Conservation (phyloP, 2,329 filamentous ascomycete genomes). For the Rachicladosporium sp. region DNA sequence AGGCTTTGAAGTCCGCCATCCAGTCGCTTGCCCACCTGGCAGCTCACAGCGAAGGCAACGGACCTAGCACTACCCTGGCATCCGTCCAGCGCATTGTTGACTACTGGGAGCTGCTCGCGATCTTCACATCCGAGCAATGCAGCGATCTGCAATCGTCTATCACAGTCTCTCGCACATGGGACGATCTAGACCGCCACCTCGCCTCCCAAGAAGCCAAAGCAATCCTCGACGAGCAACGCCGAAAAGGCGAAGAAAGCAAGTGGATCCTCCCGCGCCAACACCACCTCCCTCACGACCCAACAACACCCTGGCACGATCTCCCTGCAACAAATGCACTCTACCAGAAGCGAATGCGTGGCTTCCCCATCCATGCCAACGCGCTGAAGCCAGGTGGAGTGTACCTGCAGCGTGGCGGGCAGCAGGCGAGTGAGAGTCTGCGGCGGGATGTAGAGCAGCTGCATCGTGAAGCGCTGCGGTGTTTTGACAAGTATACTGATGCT, state of each 20-base stretch:
- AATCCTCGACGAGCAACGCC: constrained; percentile 4
- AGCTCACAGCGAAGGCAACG: constrained; percentile 1
- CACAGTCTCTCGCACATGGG: constrained; percentile 2
- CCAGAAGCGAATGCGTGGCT: constrained; percentile 14
- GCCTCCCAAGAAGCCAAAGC: constrained; percentile 3
- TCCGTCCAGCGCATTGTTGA: constrained; percentile 1
- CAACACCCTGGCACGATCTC: constrained; percentile 20
- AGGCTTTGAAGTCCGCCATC: constrained; percentile 3
- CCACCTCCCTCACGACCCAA: constrained; percentile 14
- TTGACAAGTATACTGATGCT: constrained; percentile 16
- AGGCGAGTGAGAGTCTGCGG: constrained; percentile 10
- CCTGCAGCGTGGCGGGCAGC: constrained; percentile 12
- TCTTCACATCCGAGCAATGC: constrained; percentile 2
- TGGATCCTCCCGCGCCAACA: constrained; percentile 15
- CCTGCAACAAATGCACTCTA: constrained; percentile 21
- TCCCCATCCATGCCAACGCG: constrained; percentile 15
- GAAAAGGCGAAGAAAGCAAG: constrained; percentile 5
- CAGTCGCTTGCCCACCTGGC: constrained; percentile 6
- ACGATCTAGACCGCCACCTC: constrained; percentile 4
- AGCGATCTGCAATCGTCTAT: neutral
- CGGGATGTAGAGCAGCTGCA: constrained; percentile 14
- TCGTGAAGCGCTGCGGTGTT: constrained; percentile 14
- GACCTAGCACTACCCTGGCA: neutral
- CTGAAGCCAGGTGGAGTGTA: constrained; percentile 16
- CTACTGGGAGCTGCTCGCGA: constrained; percentile 3